phyloP scores from a whole-genome alignment of 129 eudicot species.

The Dittrichia graveolens region DNA sequence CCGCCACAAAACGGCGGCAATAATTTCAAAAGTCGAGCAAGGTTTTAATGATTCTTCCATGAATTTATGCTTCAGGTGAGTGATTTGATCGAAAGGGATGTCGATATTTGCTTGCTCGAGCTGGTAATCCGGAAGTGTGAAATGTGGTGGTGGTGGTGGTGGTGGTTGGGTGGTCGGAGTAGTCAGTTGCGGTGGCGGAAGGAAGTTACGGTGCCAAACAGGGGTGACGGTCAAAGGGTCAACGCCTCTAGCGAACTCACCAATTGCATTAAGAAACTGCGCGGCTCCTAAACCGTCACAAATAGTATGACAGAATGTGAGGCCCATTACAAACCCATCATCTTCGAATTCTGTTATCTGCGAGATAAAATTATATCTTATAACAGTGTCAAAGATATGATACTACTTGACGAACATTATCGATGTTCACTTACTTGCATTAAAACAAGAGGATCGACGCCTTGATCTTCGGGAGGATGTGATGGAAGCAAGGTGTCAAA shows the following conservation, averaged over 20 bases:
- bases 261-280: conserved; percentile 57
- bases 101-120: conserved; percentile 57
- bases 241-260: conserved; percentile 49
- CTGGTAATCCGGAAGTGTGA: conserved; percentile 36
- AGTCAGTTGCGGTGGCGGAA: conserved; percentile 30
- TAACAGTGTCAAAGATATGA: no score
- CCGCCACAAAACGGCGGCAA: conserved; percentile 53
- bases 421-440: conserved; percentile 42
- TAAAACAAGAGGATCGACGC: conserved; percentile 50
- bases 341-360: conserved; percentile 62
- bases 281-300: conserved; percentile 79
- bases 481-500: conserved; percentile 45
- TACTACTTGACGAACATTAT: no score
- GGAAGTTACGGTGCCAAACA: conserved; percentile 53
- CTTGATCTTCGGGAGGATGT: conserved; percentile 26
- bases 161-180: background rate
- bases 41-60: background rate
- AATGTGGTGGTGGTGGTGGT: conserved; percentile 40
- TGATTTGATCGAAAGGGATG: conserved; percentile 45
- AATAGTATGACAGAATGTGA: conserved; percentile 54
- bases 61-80: conserved; percentile 43
- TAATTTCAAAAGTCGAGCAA: conserved; percentile 52
- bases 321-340: conserved; percentile 59
- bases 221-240: conserved; percentile 42
- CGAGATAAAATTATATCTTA: background rate